A percentile compares a stretch with the other conserved stretches of the same genome.
Evolutionary conservation across 805 yeast species (phyloP).

Genomic region (Starmerella kuoi): DNA sequence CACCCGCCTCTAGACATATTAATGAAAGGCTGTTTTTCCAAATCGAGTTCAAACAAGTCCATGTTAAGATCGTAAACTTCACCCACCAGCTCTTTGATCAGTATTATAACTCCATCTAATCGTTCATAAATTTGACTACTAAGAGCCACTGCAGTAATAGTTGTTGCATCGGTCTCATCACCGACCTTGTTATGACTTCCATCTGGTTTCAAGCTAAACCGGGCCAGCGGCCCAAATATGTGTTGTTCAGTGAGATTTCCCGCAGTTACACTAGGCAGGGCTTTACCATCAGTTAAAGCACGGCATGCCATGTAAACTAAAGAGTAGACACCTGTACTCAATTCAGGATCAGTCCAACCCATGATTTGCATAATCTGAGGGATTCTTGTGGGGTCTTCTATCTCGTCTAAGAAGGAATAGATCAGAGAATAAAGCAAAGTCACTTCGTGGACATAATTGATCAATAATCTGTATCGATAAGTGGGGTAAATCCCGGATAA

Average conservation of each 20-base stretch:
- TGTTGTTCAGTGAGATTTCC: constrained; percentile 22
- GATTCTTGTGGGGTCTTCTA: constrained; percentile 21
- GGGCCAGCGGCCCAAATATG: constrained; percentile 1
- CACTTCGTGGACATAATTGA: constrained; percentile 23
- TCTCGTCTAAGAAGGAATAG: constrained; percentile 24
- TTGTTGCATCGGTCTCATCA: background rate
- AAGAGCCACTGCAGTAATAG: constrained; percentile 22
- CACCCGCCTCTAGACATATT: too few species aligned
- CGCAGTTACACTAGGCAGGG: constrained; percentile 28
- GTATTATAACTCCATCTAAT: constrained; percentile 25
- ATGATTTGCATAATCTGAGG: constrained; percentile 18
- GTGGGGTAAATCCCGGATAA: constrained; percentile 29
- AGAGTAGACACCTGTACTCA: constrained; percentile 25
- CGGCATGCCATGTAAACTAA: constrained; percentile 26
- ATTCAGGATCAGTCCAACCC: constrained; percentile 26
- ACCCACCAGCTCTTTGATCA: constrained; percentile 29
- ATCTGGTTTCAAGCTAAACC: background rate
- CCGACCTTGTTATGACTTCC: background rate
- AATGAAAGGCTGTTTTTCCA: too few species aligned
- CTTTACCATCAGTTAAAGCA: constrained; percentile 24
- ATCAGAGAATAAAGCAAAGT: constrained; percentile 22
- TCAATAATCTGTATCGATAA: constrained; percentile 25
- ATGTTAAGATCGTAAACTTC: constrained; percentile 26
- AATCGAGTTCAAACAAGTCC: constrained; percentile 14
- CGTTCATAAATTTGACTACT: constrained; percentile 27